Conservation (phyloP, 495 filamentous ascomycete genomes). For the Xylaria sp. region DNA sequence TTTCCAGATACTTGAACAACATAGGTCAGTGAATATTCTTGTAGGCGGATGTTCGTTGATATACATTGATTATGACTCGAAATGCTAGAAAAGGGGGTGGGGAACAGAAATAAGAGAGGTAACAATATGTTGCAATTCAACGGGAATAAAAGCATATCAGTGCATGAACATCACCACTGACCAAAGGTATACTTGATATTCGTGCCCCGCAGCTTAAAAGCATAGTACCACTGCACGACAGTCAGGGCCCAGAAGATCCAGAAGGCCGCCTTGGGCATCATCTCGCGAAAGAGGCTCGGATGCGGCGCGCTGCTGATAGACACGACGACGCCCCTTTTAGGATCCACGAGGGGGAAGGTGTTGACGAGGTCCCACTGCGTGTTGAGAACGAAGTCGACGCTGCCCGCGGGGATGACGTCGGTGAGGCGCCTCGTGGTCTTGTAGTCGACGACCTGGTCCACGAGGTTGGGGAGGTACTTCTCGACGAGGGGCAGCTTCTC, state of each 20-base stretch:
- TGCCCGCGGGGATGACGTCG: constrained; percentile 48
- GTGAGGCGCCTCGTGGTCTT: constrained; percentile 46
- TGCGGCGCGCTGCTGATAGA: constrained; percentile 51
- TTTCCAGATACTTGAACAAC: constrained; percentile 43
- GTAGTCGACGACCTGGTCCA: constrained; percentile 58
- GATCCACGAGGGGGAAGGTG: constrained; percentile 48
- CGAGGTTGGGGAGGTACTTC: constrained; percentile 44
- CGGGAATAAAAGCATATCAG: not conserved
- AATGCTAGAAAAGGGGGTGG: not conserved
- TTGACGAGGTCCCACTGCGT: constrained; percentile 47
- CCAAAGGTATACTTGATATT: constrained; percentile 45
- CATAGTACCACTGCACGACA: constrained; percentile 47
- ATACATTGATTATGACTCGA: not conserved
- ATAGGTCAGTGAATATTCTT: not conserved
- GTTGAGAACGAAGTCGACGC: constrained; percentile 62
- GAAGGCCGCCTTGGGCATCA: constrained; percentile 45
- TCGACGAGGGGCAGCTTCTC: constrained; percentile 57
- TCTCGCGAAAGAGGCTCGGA: constrained; percentile 43
- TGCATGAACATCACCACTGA: not conserved
- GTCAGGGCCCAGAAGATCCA: constrained; percentile 43
- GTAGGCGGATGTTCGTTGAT: not conserved
- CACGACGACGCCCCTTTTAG: constrained; percentile 47
- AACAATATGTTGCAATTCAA: not conserved
- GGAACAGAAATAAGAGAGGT: not conserved
- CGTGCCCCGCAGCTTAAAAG: constrained; percentile 46